A percentile compares a stretch with the other conserved stretches of the same genome.
These are phyloP conservation scores for Mortierella sp. DNA, from an alignment of 371 early-diverging fungal genomes.

Conservation along the genomic window DNA sequence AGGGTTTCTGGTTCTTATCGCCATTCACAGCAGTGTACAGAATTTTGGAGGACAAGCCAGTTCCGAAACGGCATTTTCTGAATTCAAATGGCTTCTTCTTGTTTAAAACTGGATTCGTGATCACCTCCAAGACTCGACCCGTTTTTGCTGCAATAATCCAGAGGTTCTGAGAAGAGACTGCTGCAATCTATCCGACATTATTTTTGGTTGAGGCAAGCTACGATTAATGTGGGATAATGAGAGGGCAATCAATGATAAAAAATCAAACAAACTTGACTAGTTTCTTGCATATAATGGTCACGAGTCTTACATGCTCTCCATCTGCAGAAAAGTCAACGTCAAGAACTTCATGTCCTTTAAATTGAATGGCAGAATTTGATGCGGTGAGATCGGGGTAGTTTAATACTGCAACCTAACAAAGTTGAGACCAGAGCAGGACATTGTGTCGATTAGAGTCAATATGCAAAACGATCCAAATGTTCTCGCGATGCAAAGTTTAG, in stretches of 20 bases:
- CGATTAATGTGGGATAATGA: neutral
- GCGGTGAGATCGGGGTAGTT: constrained; percentile 68
- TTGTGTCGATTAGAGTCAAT: neutral
- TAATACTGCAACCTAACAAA: constrained; percentile 60
- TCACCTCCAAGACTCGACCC: constrained; percentile 69
- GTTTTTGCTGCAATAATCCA: constrained; percentile 64
- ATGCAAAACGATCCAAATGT: too few relatives aligned
- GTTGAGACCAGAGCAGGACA: neutral
- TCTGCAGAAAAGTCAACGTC: constrained; percentile 74
- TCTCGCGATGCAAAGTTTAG: neutral
- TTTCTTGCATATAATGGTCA: too few relatives aligned
- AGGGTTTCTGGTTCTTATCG: constrained; percentile 57
- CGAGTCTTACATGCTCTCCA: constrained; percentile 58
- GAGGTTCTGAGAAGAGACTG: constrained; percentile 62
- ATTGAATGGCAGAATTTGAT: constrained; percentile 64
- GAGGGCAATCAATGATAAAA: too few relatives aligned
- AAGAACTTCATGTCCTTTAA: constrained; percentile 68
- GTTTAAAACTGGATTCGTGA: constrained; percentile 63
- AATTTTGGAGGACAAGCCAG: constrained; percentile 24
- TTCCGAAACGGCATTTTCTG: constrained; percentile 63
- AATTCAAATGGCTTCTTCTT: constrained; percentile 64
- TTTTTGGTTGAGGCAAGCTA: neutral
- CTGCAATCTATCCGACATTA: constrained; percentile 56
- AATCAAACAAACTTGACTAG: neutral
- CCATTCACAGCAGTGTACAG: constrained; percentile 65